Evolutionary conservation across 345 rosid species (phyloP), one percentile per base, ranked within the genome.

Genomic region (Hibiscus mutabilis): DNA sequence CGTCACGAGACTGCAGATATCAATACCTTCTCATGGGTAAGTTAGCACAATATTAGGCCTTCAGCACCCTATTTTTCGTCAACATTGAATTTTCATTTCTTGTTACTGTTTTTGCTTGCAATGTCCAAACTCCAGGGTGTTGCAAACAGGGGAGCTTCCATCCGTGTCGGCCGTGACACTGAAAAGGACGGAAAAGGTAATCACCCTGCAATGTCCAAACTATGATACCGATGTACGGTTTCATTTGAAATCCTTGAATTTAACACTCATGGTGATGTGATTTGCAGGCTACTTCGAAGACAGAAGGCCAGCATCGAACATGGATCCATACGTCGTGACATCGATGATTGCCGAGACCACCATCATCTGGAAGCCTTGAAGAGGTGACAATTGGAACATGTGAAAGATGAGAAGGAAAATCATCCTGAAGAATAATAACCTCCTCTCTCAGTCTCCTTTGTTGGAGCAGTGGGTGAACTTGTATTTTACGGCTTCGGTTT

Each of bases 221-320:
- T 6, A 51, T 2, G 5, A 21, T 7, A 55, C 25, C 0, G 27
- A 21, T 55, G 14, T 53, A 0, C 7, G 11, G 58, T 53, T 8
- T 6, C 21, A 52, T 16, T 13, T 16, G 51, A 44, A 33, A 0
- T 5, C 59, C 8, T 49, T 4, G 59, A 18, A 8, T 67, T 8
- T 67, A 67, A 49, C 15, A 25, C 9, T 47, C 25, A 14, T 7
- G 42, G 4, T 49, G 15, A 3, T 2, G 31, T 57, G 11, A 19
- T 51, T 51, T 29, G 1, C 79, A 86, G 90, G 97, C 8, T 92
- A 90, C 80, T 90, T 92, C 25, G 96, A 92, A 75, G 97, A 92
- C 69, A 87, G 97, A 66, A 86, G 97, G 85, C 97, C 96, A 7
- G 86, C 96, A 18, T 92, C 94, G 0, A 92, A 92, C 87, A 92